A percentile compares a stretch with the other conserved stretches of the same genome.
Evolutionary conservation across 495 filamentous ascomycete species (phyloP).

Genomic region (Penicillium odoratum): DNA sequence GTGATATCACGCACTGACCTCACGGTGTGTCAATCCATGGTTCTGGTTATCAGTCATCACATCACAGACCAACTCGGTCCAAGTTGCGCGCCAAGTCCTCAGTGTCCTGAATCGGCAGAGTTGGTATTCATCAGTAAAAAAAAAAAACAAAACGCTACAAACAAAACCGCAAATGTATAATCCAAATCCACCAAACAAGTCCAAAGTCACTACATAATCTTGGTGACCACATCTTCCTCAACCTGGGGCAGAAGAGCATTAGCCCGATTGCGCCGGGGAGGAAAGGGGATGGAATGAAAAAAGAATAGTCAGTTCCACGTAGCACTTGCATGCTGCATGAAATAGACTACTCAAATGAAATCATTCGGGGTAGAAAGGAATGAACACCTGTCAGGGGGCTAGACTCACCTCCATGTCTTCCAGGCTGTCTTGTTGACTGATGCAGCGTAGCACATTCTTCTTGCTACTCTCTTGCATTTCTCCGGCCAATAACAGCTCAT

Average conservation of each 20-base stretch:
- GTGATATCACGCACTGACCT: slow-evolving; percentile 45
- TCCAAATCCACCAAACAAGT: slow-evolving; percentile 5
- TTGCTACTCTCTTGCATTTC: slow-evolving; percentile 99
- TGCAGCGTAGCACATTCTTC: slow-evolving; percentile 95
- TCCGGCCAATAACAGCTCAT: slow-evolving; percentile 92
- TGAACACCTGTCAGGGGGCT: slow-evolving; percentile 1
- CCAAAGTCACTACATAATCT: slow-evolving; percentile 72
- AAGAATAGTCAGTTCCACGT: not conserved
- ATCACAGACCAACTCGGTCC: slow-evolving; percentile 32
- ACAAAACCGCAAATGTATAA: slow-evolving; percentile 15
- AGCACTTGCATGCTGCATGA: not conserved
- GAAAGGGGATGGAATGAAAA: slow-evolving; percentile 2
- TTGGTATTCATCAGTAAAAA: slow-evolving; percentile 44
- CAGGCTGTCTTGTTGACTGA: slow-evolving; percentile 89
- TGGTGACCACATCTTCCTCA: slow-evolving; percentile 89
- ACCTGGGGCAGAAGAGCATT: slow-evolving; percentile 68
- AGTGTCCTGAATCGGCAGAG: slow-evolving; percentile 29
- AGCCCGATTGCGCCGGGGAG: slow-evolving; percentile 42
- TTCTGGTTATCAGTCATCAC: slow-evolving; percentile 8
- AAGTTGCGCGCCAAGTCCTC: slow-evolving; percentile 33
- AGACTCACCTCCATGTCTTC: slow-evolving; percentile 95
- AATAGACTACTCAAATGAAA: not conserved
- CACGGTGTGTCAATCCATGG: slow-evolving; percentile 36
- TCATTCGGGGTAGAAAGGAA: slow-evolving; percentile 2
- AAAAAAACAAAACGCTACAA: slow-evolving; percentile 16